A percentile compares a stretch with the other conserved stretches of the same genome.
These are phyloP conservation scores for Amphibolis antarctica DNA, from an alignment of 106 monocot genomes.

Conservation along the genomic window DNA sequence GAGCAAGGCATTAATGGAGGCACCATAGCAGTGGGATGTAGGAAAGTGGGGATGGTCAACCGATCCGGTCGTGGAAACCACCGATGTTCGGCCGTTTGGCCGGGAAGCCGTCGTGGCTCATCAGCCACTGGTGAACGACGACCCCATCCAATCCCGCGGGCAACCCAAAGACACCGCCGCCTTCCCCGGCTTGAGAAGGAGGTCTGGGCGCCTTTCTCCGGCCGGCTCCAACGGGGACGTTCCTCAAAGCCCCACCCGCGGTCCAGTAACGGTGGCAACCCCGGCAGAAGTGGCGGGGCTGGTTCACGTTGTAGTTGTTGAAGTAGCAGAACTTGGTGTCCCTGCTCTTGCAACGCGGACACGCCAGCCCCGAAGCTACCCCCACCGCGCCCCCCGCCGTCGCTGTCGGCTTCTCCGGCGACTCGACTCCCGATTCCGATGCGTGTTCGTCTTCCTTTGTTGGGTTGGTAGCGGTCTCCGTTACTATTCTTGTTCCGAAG, in stretches of 20 bases:
- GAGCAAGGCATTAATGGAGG: no score
- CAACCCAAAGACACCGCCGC: not conserved
- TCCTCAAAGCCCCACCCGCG: constrained; percentile 15
- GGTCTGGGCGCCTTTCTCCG: constrained; percentile 7
- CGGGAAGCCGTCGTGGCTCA: constrained; percentile 5
- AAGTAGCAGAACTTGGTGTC: constrained; percentile 29
- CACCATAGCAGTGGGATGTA: no score
- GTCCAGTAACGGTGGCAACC: constrained; percentile 25
- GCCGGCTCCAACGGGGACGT: constrained; percentile 19
- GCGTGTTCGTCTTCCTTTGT: not conserved
- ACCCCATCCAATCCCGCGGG: constrained; percentile 3
- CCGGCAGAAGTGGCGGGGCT: constrained; percentile 22
- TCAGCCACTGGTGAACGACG: constrained; percentile 8
- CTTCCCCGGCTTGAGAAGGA: not conserved
- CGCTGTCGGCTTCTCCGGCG: not conserved
- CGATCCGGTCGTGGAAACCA: constrained; percentile 1
- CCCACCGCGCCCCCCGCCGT: not conserved
- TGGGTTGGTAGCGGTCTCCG: not conserved
- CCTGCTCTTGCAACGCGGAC: constrained; percentile 19
- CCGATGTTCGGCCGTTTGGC: not conserved
- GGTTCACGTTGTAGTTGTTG: constrained; percentile 28
- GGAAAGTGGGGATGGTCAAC: not conserved
- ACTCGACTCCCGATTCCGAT: not conserved
- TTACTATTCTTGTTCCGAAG: constrained; percentile 2
- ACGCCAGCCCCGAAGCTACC: constrained; percentile 1